Evolutionary conservation across 129 eudicot genomes (phyloP), one percentile per base, ranked within the genome.

Genomic region (Flaveria robusta): DNA sequence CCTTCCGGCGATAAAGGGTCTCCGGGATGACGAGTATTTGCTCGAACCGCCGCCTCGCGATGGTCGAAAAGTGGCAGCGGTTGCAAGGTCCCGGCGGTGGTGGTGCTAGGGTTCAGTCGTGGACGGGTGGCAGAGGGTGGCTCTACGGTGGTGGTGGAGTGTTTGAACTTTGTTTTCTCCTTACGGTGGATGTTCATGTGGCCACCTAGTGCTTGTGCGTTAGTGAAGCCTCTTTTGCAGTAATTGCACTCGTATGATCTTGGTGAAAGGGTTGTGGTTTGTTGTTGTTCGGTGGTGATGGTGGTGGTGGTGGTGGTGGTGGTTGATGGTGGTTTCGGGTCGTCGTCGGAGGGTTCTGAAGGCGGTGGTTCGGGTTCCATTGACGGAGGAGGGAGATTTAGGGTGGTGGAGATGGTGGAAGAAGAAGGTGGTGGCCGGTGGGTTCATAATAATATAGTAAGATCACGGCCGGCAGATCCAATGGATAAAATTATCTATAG

Each of bases 121-220:
- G 39, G 39, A 7, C 39, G 39, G 39, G 73, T 76, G 42, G 51
- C 7, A 50, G 80, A 76, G 50, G 73, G 66, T 15, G 66, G 39
- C 16, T 76, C 74, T 8, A 37, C 19, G 51, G 78, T 10, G 52
- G 49, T 26, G 8, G 74, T 43, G 24, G 81, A 76, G 74, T 81
- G 77, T 63, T 81, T 81, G 68, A 70, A 34, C 58, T 81, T 81
- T 68, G 63, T 59, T 70, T 81, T 81, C 69, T 81, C 78, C 26
- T 81, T 81, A 22, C 85, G 81, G 80, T 81, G 85, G 74, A 81
- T 81, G 85, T 81, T 81, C 85, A 81, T 81, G 19, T 81, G 85
- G 62, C 85, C 85, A 29, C 85, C 85, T 2, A 81, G 77, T 47
- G 85, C 85, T 29, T 81, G 85, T 81, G 85, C 85, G 43, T 76